Evolutionary conservation across 164 flowering plant genomes (phyloP), one percentile per base, ranked within the genome.

Genomic region (Saururus chinensis): DNA sequence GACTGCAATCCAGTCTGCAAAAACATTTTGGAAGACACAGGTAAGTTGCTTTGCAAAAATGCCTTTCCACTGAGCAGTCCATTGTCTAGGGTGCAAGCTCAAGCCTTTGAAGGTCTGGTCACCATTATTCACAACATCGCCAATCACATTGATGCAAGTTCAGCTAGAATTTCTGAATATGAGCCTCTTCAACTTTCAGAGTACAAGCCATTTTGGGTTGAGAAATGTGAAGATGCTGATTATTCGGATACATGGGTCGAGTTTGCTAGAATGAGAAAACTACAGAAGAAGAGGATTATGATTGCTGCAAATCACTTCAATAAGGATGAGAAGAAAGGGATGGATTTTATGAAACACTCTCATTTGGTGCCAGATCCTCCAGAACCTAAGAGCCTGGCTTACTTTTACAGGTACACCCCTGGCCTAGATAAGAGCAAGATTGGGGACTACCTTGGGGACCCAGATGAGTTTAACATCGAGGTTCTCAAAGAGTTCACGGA

Each of bases 361-460:
- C 53, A 68, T 20, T 61, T 95, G 60, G 77, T 80, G 9, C 67
- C 89, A 4, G 84, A 88, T 17, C 87, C 88, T 23, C 87, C 95
- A 0, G 89, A 88, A 65, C 80, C 97, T 12, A 83, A 77, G 67
- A 80, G 80, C 1, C 75, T 64, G 20, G 95, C 97, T 51, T 73
- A 58, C 62, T 95, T 87, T 74, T 88, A 79, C 40, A 71, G 93
- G 10, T 84, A 65, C 80, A 81, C 88, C 7, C 85, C 89, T 0
- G 82, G 82, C 3, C 69, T 95, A 1, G 84, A 95, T 67, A 95
- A 85, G 79, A 80, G 63, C 56, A 63, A 66, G 66, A 82, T 95
- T 10, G 99, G 99, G 16, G 97, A 95, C 60, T 95, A 77, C 68
- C 86, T 95, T 19, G 97, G 99, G 11, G 93, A 89, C 55, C 96